Base-by-base conservation (phyloP, 805 yeast genomes). In the Myxozyma kluyveri region DNA sequence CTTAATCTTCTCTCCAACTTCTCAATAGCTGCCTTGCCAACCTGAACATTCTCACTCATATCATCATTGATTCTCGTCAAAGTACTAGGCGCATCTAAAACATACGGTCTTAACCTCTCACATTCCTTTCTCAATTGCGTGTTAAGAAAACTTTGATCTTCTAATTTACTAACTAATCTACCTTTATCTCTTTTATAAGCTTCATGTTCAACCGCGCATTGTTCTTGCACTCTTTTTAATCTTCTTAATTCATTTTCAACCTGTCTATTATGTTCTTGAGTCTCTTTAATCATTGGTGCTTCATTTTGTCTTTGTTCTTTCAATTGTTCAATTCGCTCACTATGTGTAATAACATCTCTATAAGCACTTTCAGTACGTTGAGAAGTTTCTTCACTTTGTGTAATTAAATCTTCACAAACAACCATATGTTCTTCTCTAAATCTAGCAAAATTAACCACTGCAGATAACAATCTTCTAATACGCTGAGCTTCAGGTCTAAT, bases 381-480 rank as follows among this genome's bases (percentile, higher is more conserved):
- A 26, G 60, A 56, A 3, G 52, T 48, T 33, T 52, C 60, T 32
- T 56, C 60, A 67, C 44, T 77, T 69, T 9, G 72, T 64, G 75
- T 70, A 26, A 84, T 79, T 23, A 85, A 70, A 23, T 77, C 78
- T 55, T 83, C 88, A 63, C 86, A 82, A 59, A 84, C 89, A 22
- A 73, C 75, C 65, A 83, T 77, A 53, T 86, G 82, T 58, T 83
- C 88, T 61, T 87, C 95, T 59, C 95, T 76, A 63, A 86, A 88
- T 50, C 91, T 72, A 1, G 95, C 95, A 73, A 80, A 89, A 65
- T 89, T 89, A 21, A 88, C 85, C 45, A 88, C 81, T 0, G 93
- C 93, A 65, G 95, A 87, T 24, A 88, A 67, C 19, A 88, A 74
- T 42, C 91, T 71, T 56, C 81, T 72, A 0, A 80, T 74, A 52